Conservation (phyloP, 495 filamentous ascomycete species). For the Tuber brumale region DNA sequence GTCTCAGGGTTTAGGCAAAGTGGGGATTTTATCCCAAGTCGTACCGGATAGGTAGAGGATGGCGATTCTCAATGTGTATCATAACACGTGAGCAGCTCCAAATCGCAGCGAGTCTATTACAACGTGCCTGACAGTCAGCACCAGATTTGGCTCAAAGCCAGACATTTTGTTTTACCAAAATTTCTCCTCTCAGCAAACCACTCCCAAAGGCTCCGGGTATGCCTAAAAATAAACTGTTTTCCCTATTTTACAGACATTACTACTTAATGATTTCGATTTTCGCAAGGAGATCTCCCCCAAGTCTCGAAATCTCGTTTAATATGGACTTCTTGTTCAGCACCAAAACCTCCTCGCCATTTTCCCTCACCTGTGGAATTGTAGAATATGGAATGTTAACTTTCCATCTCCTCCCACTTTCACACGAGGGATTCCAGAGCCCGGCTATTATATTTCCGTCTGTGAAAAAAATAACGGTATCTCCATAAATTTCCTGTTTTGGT, state of each 20-base stretch:
- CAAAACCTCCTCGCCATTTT: slow-evolving; percentile 14
- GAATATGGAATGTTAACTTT: slow-evolving; percentile 39
- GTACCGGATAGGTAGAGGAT: too few species aligned
- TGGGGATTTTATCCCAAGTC: too few species aligned
- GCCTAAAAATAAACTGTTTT: background rate
- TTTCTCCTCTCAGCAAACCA: too few species aligned
- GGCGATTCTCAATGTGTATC: too few species aligned
- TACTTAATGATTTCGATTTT: slow-evolving; percentile 48
- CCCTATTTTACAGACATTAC: slow-evolving; percentile 5
- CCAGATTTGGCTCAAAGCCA: too few species aligned
- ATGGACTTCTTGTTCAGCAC: slow-evolving; percentile 64
- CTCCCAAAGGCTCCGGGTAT: too few species aligned
- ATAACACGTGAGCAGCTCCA: too few species aligned
- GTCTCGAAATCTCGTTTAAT: slow-evolving; percentile 68
- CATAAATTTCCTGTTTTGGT: slow-evolving; percentile 46
- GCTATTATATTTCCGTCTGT: slow-evolving; percentile 45
- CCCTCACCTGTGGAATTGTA: slow-evolving; percentile 23
- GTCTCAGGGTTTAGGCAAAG: too few species aligned
- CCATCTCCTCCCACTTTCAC: slow-evolving; percentile 42
- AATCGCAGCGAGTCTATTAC: too few species aligned
- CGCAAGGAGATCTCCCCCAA: slow-evolving; percentile 58
- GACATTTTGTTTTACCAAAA: too few species aligned
- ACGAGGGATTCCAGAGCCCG: slow-evolving; percentile 58
- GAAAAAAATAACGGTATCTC: slow-evolving; percentile 57
- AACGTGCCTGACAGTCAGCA: too few species aligned